Base-by-base conservation (phyloP, 176 grass and related monocot species). In the Oropetium thomaeum region DNA sequence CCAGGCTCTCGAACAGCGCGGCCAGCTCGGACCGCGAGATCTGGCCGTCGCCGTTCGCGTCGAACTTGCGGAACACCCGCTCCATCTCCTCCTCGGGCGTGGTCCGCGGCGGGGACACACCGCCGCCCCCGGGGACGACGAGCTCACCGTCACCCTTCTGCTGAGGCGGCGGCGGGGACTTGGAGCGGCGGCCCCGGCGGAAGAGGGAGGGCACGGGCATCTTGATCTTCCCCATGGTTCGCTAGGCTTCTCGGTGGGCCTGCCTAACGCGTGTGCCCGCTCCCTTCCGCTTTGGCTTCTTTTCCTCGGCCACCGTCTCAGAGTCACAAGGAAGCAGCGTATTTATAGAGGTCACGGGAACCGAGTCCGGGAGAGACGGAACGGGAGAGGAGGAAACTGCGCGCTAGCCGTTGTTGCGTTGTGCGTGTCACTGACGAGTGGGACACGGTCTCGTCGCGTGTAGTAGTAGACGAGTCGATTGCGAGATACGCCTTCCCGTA, bases 41-140 rank as follows among this genome's bases (percentile, higher is more conserved):
- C 82, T 67, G 83, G 0, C 96, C 96, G 76, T 99, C 96, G 62
- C 96, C 96, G 65, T 99, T 99, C 2, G 80, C 67, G 84, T 99
- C 96, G 77, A 99, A 99, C 77, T 96, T 99, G 31, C 84, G 79
- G 76, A 99, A 99, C 19, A 96, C 89, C 1, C 77, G 84, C 70
- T 79, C 82, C 71, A 99, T 78, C 80, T 96, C 96, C 60, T 92
- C 80, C 70, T 83, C 74, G 14, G 81, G 42, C 48, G 82, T n/a
- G n/a, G n/a, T 22, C 61, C 0, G 55, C 22, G 37, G 8, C n/a
- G 75, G 80, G 23, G 75, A 78, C 3, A n/a, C n/a, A n/a, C n/a
- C n/a, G n/a, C 28, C 26, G 32, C 1, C 23, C 7, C 0, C 52
- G 19, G 30, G 34, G 10, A 23, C 6, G 5, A 6, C 6, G 5